A percentile compares a stretch with the other conserved stretches of the same genome.
Evolutionary conservation across 306 rosid genomes (phyloP).

Genomic region (Luffa aegyptiaca): DNA sequence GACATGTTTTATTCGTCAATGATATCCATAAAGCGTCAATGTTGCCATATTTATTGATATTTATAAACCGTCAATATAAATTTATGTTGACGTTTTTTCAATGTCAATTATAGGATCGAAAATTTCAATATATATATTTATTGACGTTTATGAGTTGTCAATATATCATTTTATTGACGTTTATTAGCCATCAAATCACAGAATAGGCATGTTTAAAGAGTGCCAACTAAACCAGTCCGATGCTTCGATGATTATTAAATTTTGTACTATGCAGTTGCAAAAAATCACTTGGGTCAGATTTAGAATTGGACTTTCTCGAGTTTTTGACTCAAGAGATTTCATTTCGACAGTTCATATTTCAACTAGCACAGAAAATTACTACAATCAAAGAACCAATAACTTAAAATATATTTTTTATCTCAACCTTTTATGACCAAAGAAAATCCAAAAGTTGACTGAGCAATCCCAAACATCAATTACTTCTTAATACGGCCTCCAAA

Average conservation of each 20-base stretch:
- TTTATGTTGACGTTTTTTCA: no score
- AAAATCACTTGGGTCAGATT: no score
- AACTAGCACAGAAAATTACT: background rate
- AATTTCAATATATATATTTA: no score
- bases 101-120: no score
- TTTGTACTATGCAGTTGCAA: background rate
- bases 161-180: no score
- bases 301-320: background rate
- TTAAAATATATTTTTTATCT: background rate
- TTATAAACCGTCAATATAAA: no score
- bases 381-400: background rate
- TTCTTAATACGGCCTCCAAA: background rate
- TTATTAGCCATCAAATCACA: no score
- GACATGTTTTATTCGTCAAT: no score
- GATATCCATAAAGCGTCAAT: no score
- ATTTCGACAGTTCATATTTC: background rate
- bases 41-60: no score
- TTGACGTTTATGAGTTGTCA: no score
- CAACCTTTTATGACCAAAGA: background rate
- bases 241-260: background rate
- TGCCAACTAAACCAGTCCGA: background rate
- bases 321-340: no score
- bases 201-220: background rate
- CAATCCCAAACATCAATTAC: background rate
- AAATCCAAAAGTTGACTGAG: background rate